Base-by-base conservation (phyloP, 2,329 filamentous ascomycete species). In the Venturia oleaginea region DNA sequence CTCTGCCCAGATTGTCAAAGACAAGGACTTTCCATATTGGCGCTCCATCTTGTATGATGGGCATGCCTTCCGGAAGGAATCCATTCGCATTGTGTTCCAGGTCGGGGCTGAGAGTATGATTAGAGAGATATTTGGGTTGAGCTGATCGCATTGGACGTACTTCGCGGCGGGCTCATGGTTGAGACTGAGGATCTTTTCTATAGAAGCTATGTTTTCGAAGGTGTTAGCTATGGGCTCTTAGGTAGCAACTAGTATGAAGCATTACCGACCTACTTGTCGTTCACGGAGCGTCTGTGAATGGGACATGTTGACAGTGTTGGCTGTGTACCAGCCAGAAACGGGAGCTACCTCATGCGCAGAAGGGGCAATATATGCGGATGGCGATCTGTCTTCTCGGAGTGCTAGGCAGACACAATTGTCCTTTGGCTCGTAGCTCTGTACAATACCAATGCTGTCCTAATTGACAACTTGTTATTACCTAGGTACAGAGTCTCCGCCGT, bases 1-100 rank as follows among this genome's bases (percentile, higher is more conserved):
- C 92, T 74, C 92, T 84, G 59, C 93, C 94, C 70, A 88, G 78
- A 70, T 93, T 89, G 76, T 99, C 95, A 73, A 99, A 97, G 11
- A 99, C 91, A 62, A 99, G 81, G 7, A 97, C 90, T 76, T 97
- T 97, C 93, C 93, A 97, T 78, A 97, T 92, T 0, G 93, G 92
- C 71, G 96, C 91, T 67, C 92, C 92, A 70, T 95, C 88, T 59
- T 90, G 83, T 67, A 96, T 80, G 63, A 97, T 89, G 19, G 91
- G 88, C n/a, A 87, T 87, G 43, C 87, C 84, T 27, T 88, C 84
- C 64, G 87, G 82, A 64, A 88, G 79, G 11, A 88, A 76, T 61
- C 86, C 87, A 71, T 87, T 87, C 38, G 76, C 72, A 57, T 84
- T 79, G 46, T 82, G 75, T 65, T 92, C 89, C 66, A 90, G 83